Evolutionary conservation across 2,329 filamentous ascomycete genomes (phyloP), one percentile per base, ranked within the genome.

Genomic region (Hymenoscyphus fructigenus): DNA sequence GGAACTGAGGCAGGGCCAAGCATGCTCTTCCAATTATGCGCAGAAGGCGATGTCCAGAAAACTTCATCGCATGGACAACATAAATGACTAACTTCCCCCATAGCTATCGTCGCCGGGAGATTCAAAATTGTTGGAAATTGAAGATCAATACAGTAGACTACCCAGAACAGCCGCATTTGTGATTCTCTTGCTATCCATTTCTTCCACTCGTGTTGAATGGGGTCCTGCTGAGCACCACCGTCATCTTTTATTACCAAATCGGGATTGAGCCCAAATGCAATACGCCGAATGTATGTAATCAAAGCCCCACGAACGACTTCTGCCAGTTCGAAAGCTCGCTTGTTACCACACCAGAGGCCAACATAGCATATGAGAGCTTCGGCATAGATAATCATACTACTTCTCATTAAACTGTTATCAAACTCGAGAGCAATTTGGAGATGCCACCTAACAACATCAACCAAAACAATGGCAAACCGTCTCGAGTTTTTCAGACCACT

Each of bases 341-440:
- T 73, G 17, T 73, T 73, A 3, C 71, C 71, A 47, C 69, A 69
- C 71, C 71, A 73, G 4, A 73, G 50, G 0, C 69, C 71, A 15
- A 65, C 59, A 17, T 71, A 68, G 29, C 69, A 69, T 29, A 73
- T 63, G 5, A 73, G 66, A 53, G 69, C 70, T 64, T 72, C 55
- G 14, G 71, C 63, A 34, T 70, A 69, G 26, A 73, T 71, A 9
- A 68, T 71, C 67, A 72, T 69, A 2, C 67, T 67, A 47, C 70
- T 67, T 57, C 67, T 60, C 65, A 68, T 66, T 4, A 73, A 62
- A 36, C 62, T 65, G n/a, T 68, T 67, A 55, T 72, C 69, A 59
- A 68, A 64, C 36, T 69, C 69, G 1, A 69, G 50, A 3, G 68
- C 65, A 17, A 70, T 66, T 15, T 66, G 63, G 5, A 73, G 62